phyloP scores from a whole-genome alignment of 352 stramenopile genomes.

The Globisporangium rhizosaccharum region DNA sequence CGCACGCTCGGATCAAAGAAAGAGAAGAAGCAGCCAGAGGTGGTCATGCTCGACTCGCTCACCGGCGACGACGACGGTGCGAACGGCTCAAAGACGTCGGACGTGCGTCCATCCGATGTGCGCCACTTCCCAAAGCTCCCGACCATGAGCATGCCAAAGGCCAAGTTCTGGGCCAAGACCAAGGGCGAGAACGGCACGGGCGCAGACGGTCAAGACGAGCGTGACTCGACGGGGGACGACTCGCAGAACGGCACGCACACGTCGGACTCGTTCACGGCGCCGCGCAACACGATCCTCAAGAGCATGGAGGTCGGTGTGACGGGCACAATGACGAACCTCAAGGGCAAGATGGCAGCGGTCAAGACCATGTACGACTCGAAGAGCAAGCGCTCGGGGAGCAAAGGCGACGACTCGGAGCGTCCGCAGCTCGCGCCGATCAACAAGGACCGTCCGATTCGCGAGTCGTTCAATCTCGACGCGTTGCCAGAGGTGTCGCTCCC shows the following conservation, averaged over 20 bases:
- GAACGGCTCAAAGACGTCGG: slow-evolving; percentile 38
- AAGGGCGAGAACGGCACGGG: slow-evolving; percentile 47
- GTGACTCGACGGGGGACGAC: slow-evolving; percentile 34
- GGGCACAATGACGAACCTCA: slow-evolving; percentile 71
- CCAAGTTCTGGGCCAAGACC: slow-evolving; percentile 66
- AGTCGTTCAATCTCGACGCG: slow-evolving; percentile 84
- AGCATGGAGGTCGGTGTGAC: slow-evolving; percentile 66
- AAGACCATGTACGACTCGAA: slow-evolving; percentile 73
- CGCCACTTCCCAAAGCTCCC: slow-evolving; percentile 63
- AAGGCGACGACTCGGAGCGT: slow-evolving; percentile 29
- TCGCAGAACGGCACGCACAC: slow-evolving; percentile 33
- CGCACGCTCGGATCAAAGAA: slow-evolving; percentile 83
- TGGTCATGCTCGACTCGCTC: slow-evolving; percentile 69
- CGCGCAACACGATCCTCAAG: slow-evolving; percentile 72
- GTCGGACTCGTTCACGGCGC: slow-evolving; percentile 39
- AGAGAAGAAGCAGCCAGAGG: slow-evolving; percentile 44
- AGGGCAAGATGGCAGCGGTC: slow-evolving; percentile 73
- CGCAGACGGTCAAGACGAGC: slow-evolving; percentile 34
- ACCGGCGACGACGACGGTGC: slow-evolving; percentile 64
- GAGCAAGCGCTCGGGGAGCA: slow-evolving; percentile 59
- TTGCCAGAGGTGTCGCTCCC: slow-evolving; percentile 76
- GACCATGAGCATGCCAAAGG: slow-evolving; percentile 50
- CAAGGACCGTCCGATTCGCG: slow-evolving; percentile 57
- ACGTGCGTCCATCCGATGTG: slow-evolving; percentile 41
- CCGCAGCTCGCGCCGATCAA: slow-evolving; percentile 23